Base-by-base conservation (phyloP, 805 yeast genomes). In the Spathaspora hagerdaliae region DNA sequence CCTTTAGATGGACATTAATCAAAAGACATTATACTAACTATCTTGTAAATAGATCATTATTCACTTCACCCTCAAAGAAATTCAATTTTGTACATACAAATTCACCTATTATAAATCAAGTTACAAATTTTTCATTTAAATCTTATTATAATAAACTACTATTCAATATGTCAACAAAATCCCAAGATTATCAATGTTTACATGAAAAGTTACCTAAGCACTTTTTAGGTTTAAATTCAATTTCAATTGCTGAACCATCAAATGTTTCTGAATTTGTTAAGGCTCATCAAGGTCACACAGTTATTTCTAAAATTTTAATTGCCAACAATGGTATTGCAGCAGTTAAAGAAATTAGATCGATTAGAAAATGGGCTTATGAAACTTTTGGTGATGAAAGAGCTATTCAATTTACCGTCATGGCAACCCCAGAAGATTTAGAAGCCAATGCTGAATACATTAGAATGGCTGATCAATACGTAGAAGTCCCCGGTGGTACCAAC, bases 271-370 rank as follows among this genome's bases (percentile, higher is more conserved):
- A 88, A 60, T 94, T 90, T 61, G 97, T 95, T 52, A 77, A 76
- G 56, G 74, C 79, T 42, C 87, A 86, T 59, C 88, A 87, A 45
- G 99, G 99, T 62, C 99, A 94, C 73, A 90, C 99, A 6, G 96
- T 94, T 40, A 89, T 94, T 58, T 78, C 85, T 45, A 85, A 82
- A 57, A 85, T 94, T 33, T 77, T 94, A 54, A 94, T 94, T 60
- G 98, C 99, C 48, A 95, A 95, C 69, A 94, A 94, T 64, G 99
- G 99, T 81, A 95, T 94, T 65, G 99, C 96, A 14, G 99, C 99
- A 40, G 99, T 94, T 48, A 94, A 94, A 67, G 98, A 94, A 73
- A 95, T 94, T 65, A 80, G 99, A 59, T 88, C 96, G 8, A 91
- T 94, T 38, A 82, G 99, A 71, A 94, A 92, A 76, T 94, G 99